A percentile compares a stretch with the other conserved stretches of the same genome.
Evolutionary conservation across 805 yeast species (phyloP).

Genomic region (Allodekkera sacchari): DNA sequence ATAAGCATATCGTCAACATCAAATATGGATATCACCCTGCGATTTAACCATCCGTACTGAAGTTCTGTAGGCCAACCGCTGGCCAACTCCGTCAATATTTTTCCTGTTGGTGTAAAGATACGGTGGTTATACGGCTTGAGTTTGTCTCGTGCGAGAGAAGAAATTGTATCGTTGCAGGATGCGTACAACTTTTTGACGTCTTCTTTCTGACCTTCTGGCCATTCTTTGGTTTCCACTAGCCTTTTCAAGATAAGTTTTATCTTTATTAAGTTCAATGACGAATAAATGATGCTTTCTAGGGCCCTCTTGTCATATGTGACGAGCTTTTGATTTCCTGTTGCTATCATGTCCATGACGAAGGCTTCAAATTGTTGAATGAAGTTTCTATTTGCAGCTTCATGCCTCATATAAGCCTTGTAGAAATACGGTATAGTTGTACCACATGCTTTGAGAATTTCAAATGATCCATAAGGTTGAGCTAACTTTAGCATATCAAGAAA

Average conservation of each 20-base stretch:
- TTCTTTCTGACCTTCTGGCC: slow-evolving; percentile 28
- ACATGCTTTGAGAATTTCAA: slow-evolving; percentile 72
- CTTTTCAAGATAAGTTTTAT: slow-evolving; percentile 62
- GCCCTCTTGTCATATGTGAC: slow-evolving; percentile 38
- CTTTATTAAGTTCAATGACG: slow-evolving; percentile 64
- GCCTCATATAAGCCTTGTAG: slow-evolving; percentile 87
- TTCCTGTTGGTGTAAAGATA: slow-evolving; percentile 87
- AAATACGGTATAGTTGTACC: slow-evolving; percentile 82
- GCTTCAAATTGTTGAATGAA: slow-evolving; percentile 40
- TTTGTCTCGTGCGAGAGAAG: slow-evolving; percentile 66
- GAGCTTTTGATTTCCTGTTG: slow-evolving; percentile 18
- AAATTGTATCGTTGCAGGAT: slow-evolving; percentile 57
- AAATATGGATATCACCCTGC: slow-evolving; percentile 75
- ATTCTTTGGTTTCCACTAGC: slow-evolving; percentile 38
- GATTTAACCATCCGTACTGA: slow-evolving; percentile 80
- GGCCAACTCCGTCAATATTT: slow-evolving; percentile 76
- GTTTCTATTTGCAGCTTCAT: slow-evolving; percentile 80
- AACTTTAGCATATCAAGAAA: slow-evolving; percentile 64
- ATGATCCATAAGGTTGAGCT: slow-evolving; percentile 62
- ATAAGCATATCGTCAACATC: slow-evolving; percentile 27
- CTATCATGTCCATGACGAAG: slow-evolving; percentile 31
- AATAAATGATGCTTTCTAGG: slow-evolving; percentile 54
- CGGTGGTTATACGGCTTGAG: slow-evolving; percentile 48
- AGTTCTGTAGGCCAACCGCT: slow-evolving; percentile 80
- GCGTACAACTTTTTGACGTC: slow-evolving; percentile 35